phyloP scores from a whole-genome alignment of 345 rosid species.

The Cardamine chenopodiifolia region DNA sequence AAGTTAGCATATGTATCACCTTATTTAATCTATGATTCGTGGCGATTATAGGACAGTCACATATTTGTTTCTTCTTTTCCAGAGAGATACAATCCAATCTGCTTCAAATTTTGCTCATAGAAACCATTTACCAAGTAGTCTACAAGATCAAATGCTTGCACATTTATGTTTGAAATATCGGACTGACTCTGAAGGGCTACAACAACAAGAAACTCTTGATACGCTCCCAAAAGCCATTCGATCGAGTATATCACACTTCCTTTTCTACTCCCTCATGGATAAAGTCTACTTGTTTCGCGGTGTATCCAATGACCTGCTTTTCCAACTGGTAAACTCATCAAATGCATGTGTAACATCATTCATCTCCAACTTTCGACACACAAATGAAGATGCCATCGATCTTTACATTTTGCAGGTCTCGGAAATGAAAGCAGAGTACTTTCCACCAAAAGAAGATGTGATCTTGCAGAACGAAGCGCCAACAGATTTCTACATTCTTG shows the following conservation, averaged over 20 bases:
- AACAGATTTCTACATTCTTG: constrained; percentile 77
- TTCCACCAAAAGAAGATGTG: constrained; percentile 88
- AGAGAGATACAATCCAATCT: constrained; percentile 79
- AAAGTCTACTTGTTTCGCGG: constrained; percentile 68
- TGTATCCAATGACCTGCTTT: constrained; percentile 72
- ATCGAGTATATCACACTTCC: constrained; percentile 71
- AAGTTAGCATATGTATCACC: constrained; percentile 35
- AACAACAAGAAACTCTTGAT: constrained; percentile 74
- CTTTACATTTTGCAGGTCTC: constrained; percentile 53
- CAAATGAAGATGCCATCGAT: not conserved
- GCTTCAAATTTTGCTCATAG: constrained; percentile 70
- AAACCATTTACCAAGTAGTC: constrained; percentile 58
- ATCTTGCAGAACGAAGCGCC: constrained; percentile 85
- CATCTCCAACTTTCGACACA: not conserved
- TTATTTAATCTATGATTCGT: not conserved
- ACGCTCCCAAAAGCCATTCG: constrained; percentile 79
- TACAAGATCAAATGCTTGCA: constrained; percentile 84
- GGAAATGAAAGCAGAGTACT: constrained; percentile 84
- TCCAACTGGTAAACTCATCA: constrained; percentile 60
- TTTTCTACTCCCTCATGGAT: constrained; percentile 69
- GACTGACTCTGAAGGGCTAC: constrained; percentile 79
- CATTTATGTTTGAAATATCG: constrained; percentile 72
- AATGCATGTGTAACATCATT: constrained; percentile 8
- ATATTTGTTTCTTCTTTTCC: constrained; percentile 6
- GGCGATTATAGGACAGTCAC: not conserved